Conservation (phyloP, 495 filamentous ascomycete species). For the Podospora conica region DNA sequence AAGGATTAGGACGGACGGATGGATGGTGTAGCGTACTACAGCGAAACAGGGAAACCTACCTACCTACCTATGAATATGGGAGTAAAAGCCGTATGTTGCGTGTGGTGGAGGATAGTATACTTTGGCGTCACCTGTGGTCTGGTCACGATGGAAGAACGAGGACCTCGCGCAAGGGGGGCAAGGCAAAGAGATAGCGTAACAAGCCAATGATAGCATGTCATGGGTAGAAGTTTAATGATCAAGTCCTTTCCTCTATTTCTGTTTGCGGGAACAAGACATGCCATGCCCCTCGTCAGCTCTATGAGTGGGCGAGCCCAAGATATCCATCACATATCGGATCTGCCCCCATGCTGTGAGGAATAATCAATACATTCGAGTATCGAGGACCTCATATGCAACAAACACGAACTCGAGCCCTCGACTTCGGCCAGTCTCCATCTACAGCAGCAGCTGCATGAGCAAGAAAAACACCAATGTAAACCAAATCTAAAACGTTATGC, state of each 20-base stretch:
- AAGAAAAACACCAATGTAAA: not conserved
- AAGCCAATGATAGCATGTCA: slow-evolving; percentile 9
- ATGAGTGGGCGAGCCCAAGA: not conserved
- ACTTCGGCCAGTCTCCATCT: not conserved
- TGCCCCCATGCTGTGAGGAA: no score
- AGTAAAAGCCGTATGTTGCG: not conserved
- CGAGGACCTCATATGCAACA: not conserved
- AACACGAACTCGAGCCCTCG: not conserved
- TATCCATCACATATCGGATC: no score
- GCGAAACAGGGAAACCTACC: not conserved
- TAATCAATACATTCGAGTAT: no score
- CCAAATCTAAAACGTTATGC: not conserved
- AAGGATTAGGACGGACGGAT: not conserved
- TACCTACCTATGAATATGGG: not conserved
- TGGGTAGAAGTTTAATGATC: slow-evolving; percentile 1
- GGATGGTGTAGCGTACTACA: not conserved
- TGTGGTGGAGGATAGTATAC: not conserved
- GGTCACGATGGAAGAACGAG: not conserved
- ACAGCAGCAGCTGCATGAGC: not conserved
- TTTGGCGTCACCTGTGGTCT: not conserved
- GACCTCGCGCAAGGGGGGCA: not conserved
- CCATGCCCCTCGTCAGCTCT: not conserved
- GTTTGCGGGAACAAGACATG: not conserved
- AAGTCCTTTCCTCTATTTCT: not conserved
- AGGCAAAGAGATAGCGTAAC: not conserved